Evolutionary conservation across 257 asterid genomes (phyloP).

Genomic region (Capsicum pubescens): DNA sequence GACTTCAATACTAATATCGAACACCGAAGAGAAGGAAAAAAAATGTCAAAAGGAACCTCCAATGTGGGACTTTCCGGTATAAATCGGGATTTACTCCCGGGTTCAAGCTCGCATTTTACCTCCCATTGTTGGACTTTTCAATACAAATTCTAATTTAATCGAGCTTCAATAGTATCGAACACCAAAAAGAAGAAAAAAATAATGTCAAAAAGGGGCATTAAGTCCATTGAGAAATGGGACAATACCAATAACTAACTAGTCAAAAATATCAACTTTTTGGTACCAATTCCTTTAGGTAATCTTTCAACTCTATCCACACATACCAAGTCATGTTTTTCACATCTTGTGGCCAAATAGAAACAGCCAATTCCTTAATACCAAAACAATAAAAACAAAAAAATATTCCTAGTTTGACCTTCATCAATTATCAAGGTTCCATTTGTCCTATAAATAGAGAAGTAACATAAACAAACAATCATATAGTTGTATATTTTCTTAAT

Average conservation of each 20-base stretch:
- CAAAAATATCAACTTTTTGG: constrained; percentile 9
- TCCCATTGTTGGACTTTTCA: rapidly evolving
- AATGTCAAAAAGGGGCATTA: not conserved
- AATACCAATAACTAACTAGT: not conserved
- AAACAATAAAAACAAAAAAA: not conserved
- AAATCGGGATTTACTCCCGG: not conserved
- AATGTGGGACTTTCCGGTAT: not conserved
- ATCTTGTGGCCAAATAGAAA: not conserved
- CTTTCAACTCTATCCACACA: constrained; percentile 24
- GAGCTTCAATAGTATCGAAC: not conserved
- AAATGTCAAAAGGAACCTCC: not conserved
- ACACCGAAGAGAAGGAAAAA: not conserved
- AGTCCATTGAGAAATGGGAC: constrained; percentile 9
- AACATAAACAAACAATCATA: not conserved
- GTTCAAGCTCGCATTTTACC: not conserved
- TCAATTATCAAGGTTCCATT: constrained; percentile 18
- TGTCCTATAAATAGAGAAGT: constrained; percentile 16
- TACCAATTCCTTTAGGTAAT: not conserved
- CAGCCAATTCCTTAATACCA: constrained; percentile 9
- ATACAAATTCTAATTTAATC: not conserved
- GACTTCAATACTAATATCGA: not conserved
- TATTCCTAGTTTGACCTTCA: not conserved
- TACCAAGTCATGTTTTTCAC: constrained; percentile 12
- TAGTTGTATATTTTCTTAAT: not conserved
- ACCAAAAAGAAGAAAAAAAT: not conserved